Conservation (phyloP, 169 alveolate species). For the Pseudocohnilembus persalinus region DNA sequence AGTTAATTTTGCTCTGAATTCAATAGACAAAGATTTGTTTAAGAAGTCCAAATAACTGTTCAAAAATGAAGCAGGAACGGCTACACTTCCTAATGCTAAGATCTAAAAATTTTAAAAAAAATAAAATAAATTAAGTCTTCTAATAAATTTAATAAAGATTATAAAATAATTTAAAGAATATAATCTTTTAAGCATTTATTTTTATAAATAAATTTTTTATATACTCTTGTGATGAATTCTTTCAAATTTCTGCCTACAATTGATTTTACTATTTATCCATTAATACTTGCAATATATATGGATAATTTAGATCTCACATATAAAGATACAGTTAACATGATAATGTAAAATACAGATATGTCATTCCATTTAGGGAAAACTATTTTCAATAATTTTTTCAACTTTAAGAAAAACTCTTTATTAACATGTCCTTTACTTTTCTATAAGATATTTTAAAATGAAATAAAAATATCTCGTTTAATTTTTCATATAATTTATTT, state of each 20-base stretch:
- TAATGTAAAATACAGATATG: conserved; percentile 48
- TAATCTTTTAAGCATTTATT: too few species aligned
- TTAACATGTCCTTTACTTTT: conserved; percentile 68
- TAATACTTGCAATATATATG: conserved; percentile 77
- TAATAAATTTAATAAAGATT: too few species aligned
- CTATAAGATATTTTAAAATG: background rate
- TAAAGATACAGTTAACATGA: conserved; percentile 64
- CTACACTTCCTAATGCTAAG: conserved; percentile 53
- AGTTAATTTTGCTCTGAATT: conserved; percentile 73
- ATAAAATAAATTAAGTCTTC: background rate
- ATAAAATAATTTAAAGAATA: too few species aligned
- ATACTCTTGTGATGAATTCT: conserved; percentile 66
- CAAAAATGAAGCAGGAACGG: conserved; percentile 85
- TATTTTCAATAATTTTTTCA: conserved; percentile 55
- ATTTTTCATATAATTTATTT: too few species aligned
- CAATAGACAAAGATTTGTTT: conserved; percentile 67
- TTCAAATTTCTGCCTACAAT: conserved; percentile 64
- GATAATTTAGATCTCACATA: conserved; percentile 79
- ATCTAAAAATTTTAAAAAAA: conserved; percentile 35
- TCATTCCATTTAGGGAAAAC: conserved; percentile 67
- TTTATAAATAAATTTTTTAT: background rate
- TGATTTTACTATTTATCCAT: conserved; percentile 80
- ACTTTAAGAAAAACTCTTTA: conserved; percentile 55
- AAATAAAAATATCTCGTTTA: background rate
- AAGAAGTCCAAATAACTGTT: conserved; percentile 74